Percentiles rank a stretch among this genome's conserved stretches.
phyloP scores from a whole-genome alignment of 805 yeast genomes.

The Sugiyamaella boreocaroliniensis region DNA sequence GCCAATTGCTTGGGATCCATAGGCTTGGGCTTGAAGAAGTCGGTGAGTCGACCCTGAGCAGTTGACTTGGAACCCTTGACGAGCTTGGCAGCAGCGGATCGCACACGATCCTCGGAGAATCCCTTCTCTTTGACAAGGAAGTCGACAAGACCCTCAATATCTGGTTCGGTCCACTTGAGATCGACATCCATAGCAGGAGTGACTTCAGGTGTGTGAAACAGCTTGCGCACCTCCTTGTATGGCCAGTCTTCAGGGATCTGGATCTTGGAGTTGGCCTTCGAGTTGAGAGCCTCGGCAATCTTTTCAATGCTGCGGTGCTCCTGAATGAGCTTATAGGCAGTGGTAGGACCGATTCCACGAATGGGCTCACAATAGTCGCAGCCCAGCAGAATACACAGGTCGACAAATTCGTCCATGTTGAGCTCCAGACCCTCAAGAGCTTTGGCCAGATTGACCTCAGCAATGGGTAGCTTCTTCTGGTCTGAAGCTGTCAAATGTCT shows the following conservation, averaged over 20 bases:
- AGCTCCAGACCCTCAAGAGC: constrained; percentile 76
- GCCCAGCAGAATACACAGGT: constrained; percentile 86
- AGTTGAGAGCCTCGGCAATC: constrained; percentile 56
- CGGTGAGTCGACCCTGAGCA: constrained; percentile 87
- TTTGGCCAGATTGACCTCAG: constrained; percentile 62
- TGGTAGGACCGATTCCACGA: constrained; percentile 92
- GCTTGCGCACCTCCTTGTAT: constrained; percentile 73
- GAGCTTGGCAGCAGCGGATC: constrained; percentile 78
- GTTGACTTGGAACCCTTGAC: constrained; percentile 78
- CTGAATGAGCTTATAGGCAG: constrained; percentile 80
- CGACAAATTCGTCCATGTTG: constrained; percentile 69
- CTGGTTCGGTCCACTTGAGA: constrained; percentile 85
- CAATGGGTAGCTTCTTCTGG: constrained; percentile 85
- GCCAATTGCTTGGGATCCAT: constrained; percentile 37
- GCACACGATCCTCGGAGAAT: constrained; percentile 86
- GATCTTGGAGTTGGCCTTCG: constrained; percentile 50
- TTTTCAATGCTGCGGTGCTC: constrained; percentile 80
- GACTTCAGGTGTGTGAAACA: constrained; percentile 81
- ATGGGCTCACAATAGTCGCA: constrained; percentile 97
- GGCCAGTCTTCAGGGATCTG: constrained; percentile 96
- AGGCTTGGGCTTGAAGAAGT: constrained; percentile 70
- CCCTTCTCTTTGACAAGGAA: constrained; percentile 85
- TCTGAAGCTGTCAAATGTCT: constrained; percentile 93
- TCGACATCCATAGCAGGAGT: constrained; percentile 51
- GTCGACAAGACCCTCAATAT: constrained; percentile 72